These are phyloP conservation scores for Ichthyophthirius multifiliis DNA, from an alignment of 169 alveolate species.

Conservation along the genomic window DNA sequence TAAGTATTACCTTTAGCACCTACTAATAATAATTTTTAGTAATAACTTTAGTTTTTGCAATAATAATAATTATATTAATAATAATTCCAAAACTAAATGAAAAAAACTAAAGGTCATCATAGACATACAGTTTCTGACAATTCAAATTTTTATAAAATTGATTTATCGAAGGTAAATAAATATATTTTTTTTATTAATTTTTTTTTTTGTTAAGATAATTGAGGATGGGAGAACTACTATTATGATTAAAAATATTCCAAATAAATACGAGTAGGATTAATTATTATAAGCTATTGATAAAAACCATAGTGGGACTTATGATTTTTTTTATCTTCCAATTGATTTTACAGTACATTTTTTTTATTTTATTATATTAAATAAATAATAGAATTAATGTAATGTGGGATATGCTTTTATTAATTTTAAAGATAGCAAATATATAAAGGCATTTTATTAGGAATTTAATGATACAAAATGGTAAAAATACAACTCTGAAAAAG, in stretches of 20 bases:
- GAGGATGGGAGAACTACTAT: constrained; percentile 70
- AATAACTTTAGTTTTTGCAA: no score
- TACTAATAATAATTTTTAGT: no score
- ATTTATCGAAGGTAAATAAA: not conserved
- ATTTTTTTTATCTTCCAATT: constrained; percentile 60
- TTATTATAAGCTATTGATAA: constrained; percentile 60
- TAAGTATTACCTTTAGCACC: no score
- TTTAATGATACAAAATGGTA: constrained; percentile 64
- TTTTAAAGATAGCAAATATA: constrained; percentile 56
- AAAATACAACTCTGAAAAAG: constrained; percentile 64
- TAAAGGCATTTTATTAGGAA: constrained; percentile 53
- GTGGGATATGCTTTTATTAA: constrained; percentile 78
- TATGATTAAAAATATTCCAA: constrained; percentile 83
- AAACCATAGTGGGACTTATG: constrained; percentile 43
- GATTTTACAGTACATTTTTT: constrained; percentile 34
- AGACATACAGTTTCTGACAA: constrained; percentile 5
- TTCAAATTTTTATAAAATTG: not conserved
- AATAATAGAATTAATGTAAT: constrained; percentile 55
- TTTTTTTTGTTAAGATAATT: not conserved
- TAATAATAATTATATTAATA: no score
- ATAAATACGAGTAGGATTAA: constrained; percentile 62
- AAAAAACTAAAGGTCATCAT: not conserved
- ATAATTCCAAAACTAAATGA: no score
- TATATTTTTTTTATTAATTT: not conserved
- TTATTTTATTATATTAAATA: not conserved